phyloP scores from a whole-genome alignment of 345 rosid species.

The Gossypium longicalyx region DNA sequence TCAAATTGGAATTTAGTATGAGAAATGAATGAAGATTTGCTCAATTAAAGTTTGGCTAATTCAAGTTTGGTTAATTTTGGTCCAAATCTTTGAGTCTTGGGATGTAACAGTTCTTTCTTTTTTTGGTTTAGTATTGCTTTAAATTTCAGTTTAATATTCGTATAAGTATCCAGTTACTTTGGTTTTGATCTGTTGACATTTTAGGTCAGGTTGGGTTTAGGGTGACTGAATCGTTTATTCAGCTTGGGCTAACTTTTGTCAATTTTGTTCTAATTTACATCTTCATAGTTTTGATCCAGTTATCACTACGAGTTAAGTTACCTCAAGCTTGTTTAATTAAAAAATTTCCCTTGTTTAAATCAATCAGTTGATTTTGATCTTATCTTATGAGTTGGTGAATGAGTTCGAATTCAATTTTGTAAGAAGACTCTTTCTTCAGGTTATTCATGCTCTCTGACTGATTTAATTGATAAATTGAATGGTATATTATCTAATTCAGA shows the following conservation, averaged over 20 bases:
- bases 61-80: neutral
- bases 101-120: neutral
- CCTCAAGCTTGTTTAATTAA: neutral
- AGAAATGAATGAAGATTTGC: neutral
- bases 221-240: neutral
- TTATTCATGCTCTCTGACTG: neutral
- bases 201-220: neutral
- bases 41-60: neutral
- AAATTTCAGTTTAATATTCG: neutral
- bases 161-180: neutral
- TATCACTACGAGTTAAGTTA: neutral
- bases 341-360: neutral
- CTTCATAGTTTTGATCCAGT: neutral
- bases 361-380: neutral
- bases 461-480: no score
- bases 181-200: neutral
- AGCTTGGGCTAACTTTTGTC: neutral
- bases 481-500: neutral
- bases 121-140: neutral
- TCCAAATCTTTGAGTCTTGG: neutral
- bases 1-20: neutral
- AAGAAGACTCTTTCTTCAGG: neutral
- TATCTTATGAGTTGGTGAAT: neutral
- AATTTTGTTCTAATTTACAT: neutral
- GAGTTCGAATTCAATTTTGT: neutral